phyloP scores from a whole-genome alignment of 2,329 filamentous ascomycete genomes.

The Endothia cerciana region DNA sequence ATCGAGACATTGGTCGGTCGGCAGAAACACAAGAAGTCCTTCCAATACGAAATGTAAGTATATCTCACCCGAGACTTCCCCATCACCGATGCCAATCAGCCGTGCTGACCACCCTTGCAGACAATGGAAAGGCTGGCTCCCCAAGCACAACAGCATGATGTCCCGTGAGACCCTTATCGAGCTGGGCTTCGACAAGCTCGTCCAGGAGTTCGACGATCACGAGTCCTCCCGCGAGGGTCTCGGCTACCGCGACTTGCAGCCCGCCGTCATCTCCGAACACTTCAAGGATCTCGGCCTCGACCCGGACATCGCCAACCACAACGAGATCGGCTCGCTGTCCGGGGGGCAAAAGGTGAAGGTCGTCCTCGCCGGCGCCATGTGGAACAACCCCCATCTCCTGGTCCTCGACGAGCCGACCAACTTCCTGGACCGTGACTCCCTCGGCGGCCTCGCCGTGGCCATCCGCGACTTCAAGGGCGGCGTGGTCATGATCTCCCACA shows the following conservation, averaged over 20 bases:
- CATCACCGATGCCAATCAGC: neutral
- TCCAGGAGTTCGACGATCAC: constrained; percentile 98
- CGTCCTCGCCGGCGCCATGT: constrained; percentile 93
- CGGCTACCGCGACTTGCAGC: constrained; percentile 90
- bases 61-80: neutral
- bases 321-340: constrained; percentile 93
- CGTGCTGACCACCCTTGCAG: constrained; percentile 41
- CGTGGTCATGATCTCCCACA: constrained; percentile 99
- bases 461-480: constrained; percentile 98
- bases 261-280: constrained; percentile 94
- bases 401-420: constrained; percentile 99
- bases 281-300: constrained; percentile 97
- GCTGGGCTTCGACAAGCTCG: constrained; percentile 86
- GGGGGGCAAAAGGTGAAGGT: constrained; percentile 99
- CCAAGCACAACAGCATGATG: constrained; percentile 91
- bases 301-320: constrained; percentile 98
- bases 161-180: constrained; percentile 89
- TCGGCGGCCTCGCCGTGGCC: constrained; percentile 94
- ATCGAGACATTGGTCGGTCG: constrained; percentile 91
- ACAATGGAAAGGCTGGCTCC: constrained; percentile 87
- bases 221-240: constrained; percentile 98
- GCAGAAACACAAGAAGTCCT: constrained; percentile 98
- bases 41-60: constrained; percentile 91
- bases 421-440: constrained; percentile 96
- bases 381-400: constrained; percentile 97